Conservation (phyloP, 2,329 filamentous ascomycete genomes). For the Cordyceps cicadae region DNA sequence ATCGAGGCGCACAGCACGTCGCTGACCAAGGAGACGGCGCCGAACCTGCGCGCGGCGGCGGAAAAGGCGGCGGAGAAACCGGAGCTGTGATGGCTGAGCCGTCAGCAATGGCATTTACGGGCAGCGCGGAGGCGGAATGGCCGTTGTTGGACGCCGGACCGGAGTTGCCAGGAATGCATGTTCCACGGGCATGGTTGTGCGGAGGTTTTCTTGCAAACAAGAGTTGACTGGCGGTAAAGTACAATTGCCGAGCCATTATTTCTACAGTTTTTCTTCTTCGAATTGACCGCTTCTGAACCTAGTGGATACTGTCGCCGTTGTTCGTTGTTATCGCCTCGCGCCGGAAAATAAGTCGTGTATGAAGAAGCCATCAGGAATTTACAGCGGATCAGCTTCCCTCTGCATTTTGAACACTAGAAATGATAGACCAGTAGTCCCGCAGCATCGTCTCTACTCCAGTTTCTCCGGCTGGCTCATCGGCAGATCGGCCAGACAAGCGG, state of each 20-base stretch:
- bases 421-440: not conserved
- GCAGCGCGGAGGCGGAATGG: constrained; percentile 2
- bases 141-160: not conserved
- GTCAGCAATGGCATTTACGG: not conserved
- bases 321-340: not conserved
- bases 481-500: not conserved
- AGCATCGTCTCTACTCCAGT: not conserved
- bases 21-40: constrained; percentile 44
- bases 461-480: not conserved
- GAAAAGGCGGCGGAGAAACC: constrained; percentile 37
- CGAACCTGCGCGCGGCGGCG: constrained; percentile 39
- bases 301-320: not conserved
- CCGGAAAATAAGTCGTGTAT: too few species aligned
- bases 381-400: not conserved
- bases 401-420: not conserved
- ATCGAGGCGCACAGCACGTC: constrained; percentile 52
- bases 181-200: not conserved
- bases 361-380: not conserved
- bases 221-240: not conserved
- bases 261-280: too few species aligned
- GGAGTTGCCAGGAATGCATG: constrained; percentile 7
- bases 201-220: not conserved
- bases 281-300: too few species aligned
- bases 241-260: not conserved
- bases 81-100: constrained; percentile 7